phyloP scores from a whole-genome alignment of 2,329 filamentous ascomycete genomes.

The Hypoxylon sp. region DNA sequence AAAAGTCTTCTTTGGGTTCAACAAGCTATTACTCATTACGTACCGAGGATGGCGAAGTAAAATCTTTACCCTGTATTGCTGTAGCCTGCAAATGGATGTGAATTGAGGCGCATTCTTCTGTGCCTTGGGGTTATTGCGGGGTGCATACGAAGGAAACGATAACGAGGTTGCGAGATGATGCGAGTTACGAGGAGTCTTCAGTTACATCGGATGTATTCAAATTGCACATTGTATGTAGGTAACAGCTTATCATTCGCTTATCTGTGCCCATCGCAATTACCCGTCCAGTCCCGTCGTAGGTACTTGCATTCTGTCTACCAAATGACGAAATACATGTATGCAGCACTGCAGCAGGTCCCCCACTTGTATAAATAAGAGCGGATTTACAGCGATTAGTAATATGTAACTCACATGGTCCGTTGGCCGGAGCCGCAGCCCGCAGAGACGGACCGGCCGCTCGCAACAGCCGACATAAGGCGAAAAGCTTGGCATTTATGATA shows the following conservation, averaged over 20 bases:
- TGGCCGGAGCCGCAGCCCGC: slow-evolving; percentile 38
- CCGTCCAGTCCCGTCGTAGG: background rate
- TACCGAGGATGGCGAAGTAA: slow-evolving; percentile 33
- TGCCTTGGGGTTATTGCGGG: slow-evolving; percentile 26
- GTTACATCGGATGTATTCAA: too few relatives aligned
- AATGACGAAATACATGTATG: slow-evolving; percentile 32
- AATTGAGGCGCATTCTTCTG: slow-evolving; percentile 35
- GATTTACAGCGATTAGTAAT: slow-evolving; percentile 16
- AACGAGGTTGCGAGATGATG: background rate
- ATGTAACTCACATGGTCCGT: slow-evolving; percentile 18
- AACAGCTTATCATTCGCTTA: background rate
- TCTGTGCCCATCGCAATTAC: slow-evolving; percentile 20
- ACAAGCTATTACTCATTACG: slow-evolving; percentile 16
- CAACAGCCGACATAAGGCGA: slow-evolving; percentile 34
- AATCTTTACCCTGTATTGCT: slow-evolving; percentile 11
- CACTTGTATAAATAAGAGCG: slow-evolving; percentile 3
- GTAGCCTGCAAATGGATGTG: slow-evolving; percentile 20
- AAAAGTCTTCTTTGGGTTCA: slow-evolving; percentile 10
- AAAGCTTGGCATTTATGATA: slow-evolving; percentile 45
- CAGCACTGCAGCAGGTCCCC: slow-evolving; percentile 10
- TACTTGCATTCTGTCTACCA: slow-evolving; percentile 14
- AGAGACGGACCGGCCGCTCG: slow-evolving; percentile 29
- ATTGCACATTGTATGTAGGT: background rate
- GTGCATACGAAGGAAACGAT: slow-evolving; percentile 24
- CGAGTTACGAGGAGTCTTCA: background rate